Base-by-base conservation (phyloP, 805 yeast genomes). In the Saccharomycopsis sp. region DNA sequence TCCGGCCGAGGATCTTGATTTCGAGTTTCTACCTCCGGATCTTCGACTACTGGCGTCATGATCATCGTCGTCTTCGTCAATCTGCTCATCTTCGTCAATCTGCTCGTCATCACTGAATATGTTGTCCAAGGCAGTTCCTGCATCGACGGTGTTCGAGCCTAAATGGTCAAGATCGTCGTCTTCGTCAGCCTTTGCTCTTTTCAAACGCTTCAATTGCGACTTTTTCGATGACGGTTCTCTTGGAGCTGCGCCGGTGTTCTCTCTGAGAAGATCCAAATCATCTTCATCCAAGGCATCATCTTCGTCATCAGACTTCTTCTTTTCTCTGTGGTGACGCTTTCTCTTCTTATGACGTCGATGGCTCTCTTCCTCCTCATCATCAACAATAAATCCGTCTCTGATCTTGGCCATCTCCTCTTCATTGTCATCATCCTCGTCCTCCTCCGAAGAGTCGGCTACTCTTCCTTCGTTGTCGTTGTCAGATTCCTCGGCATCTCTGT, bases 251-350 rank as follows among this genome's bases (percentile, higher is more conserved):
- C 97, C 97, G 0, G 94, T 82, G 70, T 90, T 92, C 72, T 92
- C 98, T 81, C 91, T 80, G 58, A 94, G 77, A 52, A 94, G 79
- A 64, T 93, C 98, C 66, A 94, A 79, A 71, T 94, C 99, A 73
- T 94, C 99, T 71, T 93, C 97, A 68, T 94, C 97, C 56, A 94
- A 78, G 55, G 83, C 87, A 63, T 84, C 91, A 63, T 80, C 87
- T 52, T 80, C 80, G 49, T 78, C 81, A 7, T 76, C 77, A 63
- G 70, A 77, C 70, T 68, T 75, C 69, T 68, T 77, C 73, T 70
- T 75, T 72, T 70, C 72, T 65, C 58, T 61, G 17, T 61, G 53
- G 53, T 60, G 57, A 53, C 68, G 66, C 47, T 65, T 67, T 59
- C 75, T 73, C 65, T 75, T 76, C 62, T 72, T 71, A 51, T 55